Conservation (phyloP, 1,284 basidiomycete genomes). For the Takashimella koratensis region DNA sequence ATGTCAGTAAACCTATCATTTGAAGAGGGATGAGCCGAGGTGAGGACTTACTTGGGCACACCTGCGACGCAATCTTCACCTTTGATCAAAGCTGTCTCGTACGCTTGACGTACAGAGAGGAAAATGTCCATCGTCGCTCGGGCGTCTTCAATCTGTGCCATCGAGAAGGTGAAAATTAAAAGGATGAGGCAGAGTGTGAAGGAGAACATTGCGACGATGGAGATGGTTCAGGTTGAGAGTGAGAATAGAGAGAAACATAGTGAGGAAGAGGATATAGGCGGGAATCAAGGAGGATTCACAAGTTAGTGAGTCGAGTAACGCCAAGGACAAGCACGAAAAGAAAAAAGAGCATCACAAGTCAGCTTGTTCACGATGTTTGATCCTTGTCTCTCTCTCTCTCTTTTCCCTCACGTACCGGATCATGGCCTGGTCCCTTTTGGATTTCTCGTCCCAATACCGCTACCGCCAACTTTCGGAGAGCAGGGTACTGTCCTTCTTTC, state of each 20-base stretch:
- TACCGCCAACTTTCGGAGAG: constrained; percentile 50
- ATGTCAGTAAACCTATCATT: not conserved
- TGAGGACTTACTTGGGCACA: constrained; percentile 25
- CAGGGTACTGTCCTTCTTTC: constrained; percentile 46
- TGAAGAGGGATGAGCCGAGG: not conserved
- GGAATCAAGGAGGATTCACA: no score
- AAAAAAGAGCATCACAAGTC: no score
- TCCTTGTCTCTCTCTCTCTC: no score
- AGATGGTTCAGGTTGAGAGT: no score
- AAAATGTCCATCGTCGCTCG: constrained; percentile 38
- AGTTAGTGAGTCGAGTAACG: no score
- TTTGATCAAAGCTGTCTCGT: constrained; percentile 25
- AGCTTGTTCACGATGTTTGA: no score
- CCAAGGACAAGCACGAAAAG: no score
- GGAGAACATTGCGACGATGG: no score
- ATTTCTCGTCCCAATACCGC: constrained; percentile 52
- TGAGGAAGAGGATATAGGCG: no score
- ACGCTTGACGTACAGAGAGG: constrained; percentile 34
- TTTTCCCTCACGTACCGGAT: constrained; percentile 48
- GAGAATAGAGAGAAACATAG: not conserved
- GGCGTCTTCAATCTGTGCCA: constrained; percentile 41
- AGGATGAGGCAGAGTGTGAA: no score
- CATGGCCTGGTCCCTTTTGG: constrained; percentile 45
- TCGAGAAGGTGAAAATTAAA: not conserved
- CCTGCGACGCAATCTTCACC: constrained; percentile 31